These are phyloP conservation scores for Nakazawaea ambrosiae DNA, from an alignment of 805 yeast genomes.

Conservation along the genomic window DNA sequence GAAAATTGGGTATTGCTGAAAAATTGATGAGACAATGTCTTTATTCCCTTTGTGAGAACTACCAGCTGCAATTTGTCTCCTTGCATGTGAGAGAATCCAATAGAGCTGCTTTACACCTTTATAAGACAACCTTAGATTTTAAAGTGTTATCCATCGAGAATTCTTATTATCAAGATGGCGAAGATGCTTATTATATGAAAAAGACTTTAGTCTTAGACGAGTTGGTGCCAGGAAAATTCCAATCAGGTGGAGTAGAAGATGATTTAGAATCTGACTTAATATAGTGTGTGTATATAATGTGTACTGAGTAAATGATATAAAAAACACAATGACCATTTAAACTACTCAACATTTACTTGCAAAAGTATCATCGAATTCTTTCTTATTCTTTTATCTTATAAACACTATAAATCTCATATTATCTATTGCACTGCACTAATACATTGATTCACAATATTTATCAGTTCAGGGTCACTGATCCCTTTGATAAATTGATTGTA, in stretches of 20 bases:
- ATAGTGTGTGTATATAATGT: not conserved
- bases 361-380: too few species aligned
- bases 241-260: conserved; percentile 41
- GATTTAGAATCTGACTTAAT: conserved; percentile 30
- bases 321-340: not conserved
- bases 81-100: conserved; percentile 92
- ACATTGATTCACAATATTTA: conserved; percentile 6
- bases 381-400: too few species aligned
- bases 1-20: conserved; percentile 93
- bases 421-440: conserved; percentile 28
- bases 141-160: conserved; percentile 78
- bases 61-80: conserved; percentile 76
- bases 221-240: conserved; percentile 50
- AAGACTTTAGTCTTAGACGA: conserved; percentile 57
- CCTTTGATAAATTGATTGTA: conserved; percentile 8
- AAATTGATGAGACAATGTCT: conserved; percentile 77
- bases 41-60: conserved; percentile 73
- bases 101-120: conserved; percentile 88
- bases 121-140: conserved; percentile 77
- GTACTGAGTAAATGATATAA: not conserved
- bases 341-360: too few species aligned
- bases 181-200: conserved; percentile 95
- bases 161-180: conserved; percentile 94
- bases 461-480: not conserved
- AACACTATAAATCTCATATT: conserved; percentile 55